A percentile compares a stretch with the other conserved stretches of the same genome.
Conservation (phyloP, 768 basidiomycete species). For the Dentipellis sp. region DNA sequence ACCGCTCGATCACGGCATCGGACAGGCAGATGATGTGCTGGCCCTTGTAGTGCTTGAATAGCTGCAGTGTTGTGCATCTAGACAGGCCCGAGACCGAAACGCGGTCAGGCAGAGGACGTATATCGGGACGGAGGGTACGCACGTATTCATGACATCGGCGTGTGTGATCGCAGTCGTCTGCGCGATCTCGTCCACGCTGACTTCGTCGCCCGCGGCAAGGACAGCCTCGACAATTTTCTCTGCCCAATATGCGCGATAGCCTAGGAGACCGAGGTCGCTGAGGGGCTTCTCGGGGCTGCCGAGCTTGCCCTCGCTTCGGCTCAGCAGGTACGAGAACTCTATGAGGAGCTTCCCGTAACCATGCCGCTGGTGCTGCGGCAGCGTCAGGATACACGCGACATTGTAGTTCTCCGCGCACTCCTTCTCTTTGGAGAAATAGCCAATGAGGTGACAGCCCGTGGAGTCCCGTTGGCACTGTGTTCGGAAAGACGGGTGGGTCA, state of each 20-base stretch:
- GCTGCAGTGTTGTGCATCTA: constrained; percentile 88
- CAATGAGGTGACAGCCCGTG: constrained; percentile 86
- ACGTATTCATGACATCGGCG: constrained; percentile 98
- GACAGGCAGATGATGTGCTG: constrained; percentile 90
- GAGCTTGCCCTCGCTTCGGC: constrained; percentile 91
- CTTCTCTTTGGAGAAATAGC: constrained; percentile 99
- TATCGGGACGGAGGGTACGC: constrained; percentile 26
- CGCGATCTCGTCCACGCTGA: constrained; percentile 96
- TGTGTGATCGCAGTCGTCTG: constrained; percentile 93
- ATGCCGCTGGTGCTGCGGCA: constrained; percentile 95
- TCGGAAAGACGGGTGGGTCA: constrained; percentile 6
- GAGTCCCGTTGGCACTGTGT: constrained; percentile 75
- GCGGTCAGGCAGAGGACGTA: background rate
- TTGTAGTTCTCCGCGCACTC: constrained; percentile 98
- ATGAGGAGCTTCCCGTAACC: constrained; percentile 94
- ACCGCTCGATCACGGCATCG: constrained; percentile 83
- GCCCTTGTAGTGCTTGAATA: constrained; percentile 95
- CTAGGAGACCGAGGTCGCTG: constrained; percentile 84
- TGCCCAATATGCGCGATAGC: constrained; percentile 96
- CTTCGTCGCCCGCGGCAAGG: constrained; percentile 54
- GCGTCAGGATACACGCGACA: constrained; percentile 96
- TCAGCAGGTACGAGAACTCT: constrained; percentile 96
- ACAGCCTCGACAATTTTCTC: constrained; percentile 92
- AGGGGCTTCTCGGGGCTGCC: constrained; percentile 98
- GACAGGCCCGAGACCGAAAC: background rate